Evolutionary conservation across 768 basidiomycete genomes (phyloP).

Genomic region (Holtermannia corniformis): DNA sequence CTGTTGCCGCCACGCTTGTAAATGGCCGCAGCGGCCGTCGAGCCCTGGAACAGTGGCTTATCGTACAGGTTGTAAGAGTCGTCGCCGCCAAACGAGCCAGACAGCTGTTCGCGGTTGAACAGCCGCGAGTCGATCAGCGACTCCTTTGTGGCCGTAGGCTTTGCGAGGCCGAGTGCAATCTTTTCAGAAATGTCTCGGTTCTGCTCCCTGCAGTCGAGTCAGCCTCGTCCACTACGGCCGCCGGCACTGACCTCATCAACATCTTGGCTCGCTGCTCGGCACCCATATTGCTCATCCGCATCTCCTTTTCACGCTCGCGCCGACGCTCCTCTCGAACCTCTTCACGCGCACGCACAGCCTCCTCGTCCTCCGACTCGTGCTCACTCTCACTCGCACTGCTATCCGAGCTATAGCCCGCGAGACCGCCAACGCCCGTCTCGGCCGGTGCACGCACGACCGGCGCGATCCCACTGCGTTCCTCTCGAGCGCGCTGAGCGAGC

Average conservation of each 20-base stretch:
- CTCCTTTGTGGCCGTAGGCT: constrained; percentile 92
- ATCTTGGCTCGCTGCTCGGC: constrained; percentile 91
- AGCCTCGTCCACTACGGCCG: neutral
- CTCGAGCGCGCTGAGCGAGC: constrained; percentile 88
- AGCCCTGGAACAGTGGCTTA: constrained; percentile 88
- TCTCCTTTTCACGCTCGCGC: constrained; percentile 86
- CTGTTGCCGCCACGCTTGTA: constrained; percentile 92
- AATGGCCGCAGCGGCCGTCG: constrained; percentile 95
- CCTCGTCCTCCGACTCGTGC: constrained; percentile 59
- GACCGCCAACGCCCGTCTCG: constrained; percentile 54
- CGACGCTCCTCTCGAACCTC: constrained; percentile 84
- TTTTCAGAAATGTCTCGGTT: constrained; percentile 99
- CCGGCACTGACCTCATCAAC: constrained; percentile 57
- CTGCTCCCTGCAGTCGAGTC: constrained; percentile 52
- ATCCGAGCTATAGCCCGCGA: constrained; percentile 81
- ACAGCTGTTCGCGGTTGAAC: constrained; percentile 90
- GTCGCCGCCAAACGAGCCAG: constrained; percentile 73
- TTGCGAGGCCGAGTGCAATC: constrained; percentile 92
- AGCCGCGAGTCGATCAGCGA: constrained; percentile 93
- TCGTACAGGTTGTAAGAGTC: constrained; percentile 95
- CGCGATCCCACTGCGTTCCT: constrained; percentile 74
- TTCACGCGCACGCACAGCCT: constrained; percentile 76
- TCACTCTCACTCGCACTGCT: constrained; percentile 56
- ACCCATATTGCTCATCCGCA: constrained; percentile 99
- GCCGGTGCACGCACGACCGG: constrained; percentile 45